phyloP scores from a whole-genome alignment of 2,329 filamentous ascomycete species.

The Salinomyces thailandicus region DNA sequence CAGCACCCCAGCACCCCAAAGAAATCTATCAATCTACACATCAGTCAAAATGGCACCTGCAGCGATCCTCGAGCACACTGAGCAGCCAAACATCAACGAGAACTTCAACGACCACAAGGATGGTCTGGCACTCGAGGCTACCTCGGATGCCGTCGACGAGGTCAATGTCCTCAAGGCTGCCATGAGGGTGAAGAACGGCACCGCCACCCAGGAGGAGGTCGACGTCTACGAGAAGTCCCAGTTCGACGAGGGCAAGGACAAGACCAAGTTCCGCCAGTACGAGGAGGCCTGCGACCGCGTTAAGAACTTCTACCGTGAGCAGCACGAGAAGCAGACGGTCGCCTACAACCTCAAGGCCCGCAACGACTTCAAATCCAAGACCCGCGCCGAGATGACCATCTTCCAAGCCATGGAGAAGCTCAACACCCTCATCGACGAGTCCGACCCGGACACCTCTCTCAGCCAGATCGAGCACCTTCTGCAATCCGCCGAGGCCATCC shows the following conservation, averaged over 20 bases:
- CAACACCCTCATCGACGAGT: slow-evolving; percentile 82
- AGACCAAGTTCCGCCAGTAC: slow-evolving; percentile 72
- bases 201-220: slow-evolving; percentile 34
- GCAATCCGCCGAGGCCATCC: slow-evolving; percentile 81
- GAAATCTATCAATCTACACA: neutral
- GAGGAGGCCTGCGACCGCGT: slow-evolving; percentile 73
- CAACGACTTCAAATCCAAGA: slow-evolving; percentile 55
- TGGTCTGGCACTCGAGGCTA: slow-evolving; percentile 47
- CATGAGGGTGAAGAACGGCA: slow-evolving; percentile 40
- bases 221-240: slow-evolving; percentile 49
- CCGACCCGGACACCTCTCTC: slow-evolving; percentile 78
- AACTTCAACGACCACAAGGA: slow-evolving; percentile 42
- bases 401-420: slow-evolving; percentile 92
- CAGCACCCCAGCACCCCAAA: neutral
- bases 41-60: slow-evolving; percentile 35
- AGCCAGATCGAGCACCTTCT: slow-evolving; percentile 84
- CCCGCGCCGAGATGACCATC: slow-evolving; percentile 66
- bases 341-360: slow-evolving; percentile 78
- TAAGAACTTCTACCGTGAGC: slow-evolving; percentile 73
- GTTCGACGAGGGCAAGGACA: slow-evolving; percentile 68
- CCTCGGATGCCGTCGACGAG: slow-evolving; percentile 49
- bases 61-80: slow-evolving; percentile 21
- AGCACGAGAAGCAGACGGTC: slow-evolving; percentile 62
- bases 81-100: slow-evolving; percentile 33
- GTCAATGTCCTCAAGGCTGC: slow-evolving; percentile 51